These are phyloP conservation scores for Haematococcus lacustris DNA, from an alignment of 139 green algal genomes.

Conservation along the genomic window DNA sequence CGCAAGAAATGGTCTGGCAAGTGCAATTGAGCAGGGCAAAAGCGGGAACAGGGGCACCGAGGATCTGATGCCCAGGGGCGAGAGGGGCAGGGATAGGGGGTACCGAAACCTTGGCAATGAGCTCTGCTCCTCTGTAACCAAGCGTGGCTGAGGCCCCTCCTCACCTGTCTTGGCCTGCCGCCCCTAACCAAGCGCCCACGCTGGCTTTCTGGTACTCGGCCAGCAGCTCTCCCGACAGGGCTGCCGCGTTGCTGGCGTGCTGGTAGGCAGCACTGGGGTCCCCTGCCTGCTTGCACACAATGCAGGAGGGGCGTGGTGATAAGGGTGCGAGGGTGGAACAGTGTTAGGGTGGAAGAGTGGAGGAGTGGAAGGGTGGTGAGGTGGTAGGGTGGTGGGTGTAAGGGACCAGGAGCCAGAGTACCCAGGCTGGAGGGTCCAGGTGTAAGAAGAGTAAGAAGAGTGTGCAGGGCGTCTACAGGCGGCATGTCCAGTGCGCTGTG, in stretches of 20 bases:
- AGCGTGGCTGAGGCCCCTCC: not conserved
- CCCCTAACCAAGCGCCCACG: not conserved
- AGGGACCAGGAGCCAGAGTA: not conserved
- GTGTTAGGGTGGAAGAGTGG: no score
- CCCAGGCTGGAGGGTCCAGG: no score
- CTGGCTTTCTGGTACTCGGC: not conserved
- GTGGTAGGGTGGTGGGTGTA: not conserved
- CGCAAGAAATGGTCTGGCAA: not conserved
- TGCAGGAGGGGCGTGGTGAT: not conserved
- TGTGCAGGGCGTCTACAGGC: no score
- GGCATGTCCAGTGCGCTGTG: no score
- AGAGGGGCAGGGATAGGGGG: not conserved
- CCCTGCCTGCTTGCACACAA: not conserved
- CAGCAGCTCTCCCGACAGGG: conserved; percentile 8
- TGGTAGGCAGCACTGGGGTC: conserved; percentile 2
- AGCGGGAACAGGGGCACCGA: not conserved
- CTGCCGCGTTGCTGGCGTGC: conserved; percentile 9
- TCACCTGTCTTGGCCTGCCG: not conserved
- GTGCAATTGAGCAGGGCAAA: not conserved
- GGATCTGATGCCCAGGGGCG: not conserved
- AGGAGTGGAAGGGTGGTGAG: not conserved
- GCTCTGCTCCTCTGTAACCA: not conserved
- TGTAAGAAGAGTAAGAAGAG: no score
- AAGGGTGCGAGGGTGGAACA: not conserved
- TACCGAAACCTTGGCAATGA: not conserved